Conservation (phyloP, 2,329 filamentous ascomycete species). For the Leptodontidium sp. region DNA sequence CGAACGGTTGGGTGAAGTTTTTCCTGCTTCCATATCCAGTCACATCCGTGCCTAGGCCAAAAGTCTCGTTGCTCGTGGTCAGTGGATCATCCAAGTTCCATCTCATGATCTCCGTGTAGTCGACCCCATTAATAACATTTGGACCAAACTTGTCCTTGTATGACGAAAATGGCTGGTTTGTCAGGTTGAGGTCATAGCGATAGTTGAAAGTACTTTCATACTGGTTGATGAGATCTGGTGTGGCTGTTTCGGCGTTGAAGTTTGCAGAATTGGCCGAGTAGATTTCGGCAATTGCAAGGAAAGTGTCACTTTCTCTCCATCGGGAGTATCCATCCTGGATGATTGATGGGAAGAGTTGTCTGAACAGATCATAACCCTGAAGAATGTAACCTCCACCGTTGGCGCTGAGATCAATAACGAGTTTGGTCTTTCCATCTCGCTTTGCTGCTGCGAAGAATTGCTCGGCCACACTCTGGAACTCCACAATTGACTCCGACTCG, state of each 20-base stretch:
- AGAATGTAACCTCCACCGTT: conserved; percentile 65
- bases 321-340: conserved; percentile 42
- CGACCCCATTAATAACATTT: conserved; percentile 34
- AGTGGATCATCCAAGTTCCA: conserved; percentile 43
- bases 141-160: conserved; percentile 43
- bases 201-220: conserved; percentile 42
- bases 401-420: conserved; percentile 69
- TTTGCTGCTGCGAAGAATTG: conserved; percentile 57
- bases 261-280: conserved; percentile 36
- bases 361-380: conserved; percentile 59
- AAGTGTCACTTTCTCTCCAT: conserved; percentile 40
- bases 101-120: conserved; percentile 39
- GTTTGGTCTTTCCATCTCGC: conserved; percentile 59
- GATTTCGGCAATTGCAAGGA: conserved; percentile 37
- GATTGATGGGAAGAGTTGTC: conserved; percentile 48
- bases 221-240: conserved; percentile 31
- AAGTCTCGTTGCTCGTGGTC: conserved; percentile 37
- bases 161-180: conserved; percentile 38
- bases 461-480: conserved; percentile 43
- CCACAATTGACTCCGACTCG: conserved; percentile 35
- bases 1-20: conserved; percentile 49
- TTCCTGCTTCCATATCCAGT: conserved; percentile 46
- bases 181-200: conserved; percentile 41
- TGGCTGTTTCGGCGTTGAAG: conserved; percentile 41
- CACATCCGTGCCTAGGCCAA: conserved; percentile 44